Base-by-base conservation (phyloP, 495 filamentous ascomycete genomes). In the Jackrogersella minutella region DNA sequence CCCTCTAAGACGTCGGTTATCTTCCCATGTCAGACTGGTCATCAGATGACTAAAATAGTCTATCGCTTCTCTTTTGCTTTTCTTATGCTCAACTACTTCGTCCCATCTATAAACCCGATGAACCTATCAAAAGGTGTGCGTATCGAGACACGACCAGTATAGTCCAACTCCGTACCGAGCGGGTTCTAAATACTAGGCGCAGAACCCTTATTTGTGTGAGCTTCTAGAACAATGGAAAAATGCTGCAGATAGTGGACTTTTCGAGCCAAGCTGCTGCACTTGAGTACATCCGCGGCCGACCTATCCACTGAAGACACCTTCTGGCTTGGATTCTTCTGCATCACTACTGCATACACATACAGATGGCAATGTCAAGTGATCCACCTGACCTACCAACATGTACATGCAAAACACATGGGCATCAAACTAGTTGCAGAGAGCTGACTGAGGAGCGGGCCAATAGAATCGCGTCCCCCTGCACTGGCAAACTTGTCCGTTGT, bases 331-430 rank as follows among this genome's bases (percentile, higher is more conserved):
- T 30, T 56, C 26, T 50, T 57, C 50, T 68, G 59, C 60, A 64
- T 43, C 47, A 40, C 46, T 63, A 43, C 54, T 68, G 59, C 65
- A 69, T 60, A 57, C 19, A 46, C 46, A 30, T 67, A 62, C 44
- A 53, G 19, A 43, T 67, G 31, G 65, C 52, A 56, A 64, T 69
- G 60, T 64, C 66, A 60, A 64, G 41, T 64, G 66, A 64, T 69
- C 66, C 61, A 64, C 66, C 30, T 24, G 17, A 22, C 49, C 40
- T 51, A 58, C 54, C 50, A 60, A 47, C 49, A 64, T 53, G 36
- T 70, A 66, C 58, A 67, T 66, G 58, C 68, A 67, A 61, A 67
- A 67, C 68, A 70, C 68, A 70, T 70, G 68, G 68, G 62, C 68
- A 67, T 70, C 55, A 36, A 34, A 58, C 66, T 69, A 62, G 66